Base-by-base conservation (phyloP, 2,329 filamentous ascomycete genomes). In the Aspergillus piperis region DNA sequence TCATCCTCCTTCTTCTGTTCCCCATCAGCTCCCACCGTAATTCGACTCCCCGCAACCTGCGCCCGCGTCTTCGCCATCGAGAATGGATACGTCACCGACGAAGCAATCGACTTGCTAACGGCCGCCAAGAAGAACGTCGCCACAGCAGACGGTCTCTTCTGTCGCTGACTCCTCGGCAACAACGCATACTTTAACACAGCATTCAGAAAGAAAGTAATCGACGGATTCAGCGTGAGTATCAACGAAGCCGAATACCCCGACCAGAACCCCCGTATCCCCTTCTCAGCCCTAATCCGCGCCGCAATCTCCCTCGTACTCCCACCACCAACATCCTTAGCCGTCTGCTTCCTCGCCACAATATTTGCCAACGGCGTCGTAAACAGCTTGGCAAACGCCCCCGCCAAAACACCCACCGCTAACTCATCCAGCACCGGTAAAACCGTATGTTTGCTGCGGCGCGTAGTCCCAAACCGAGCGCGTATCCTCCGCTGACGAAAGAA, bases 131-230 rank as follows among this genome's bases (percentile, higher is more conserved):
- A 71, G 69, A 90, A 90, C 0, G 84, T 88, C 8, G 84, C 70
- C 47, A 76, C 75, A 0, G 85, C 75, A 0, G 83, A 81, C 0
- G 86, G 84, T 15, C 83, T 79, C 4, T 80, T 79, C 4, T 80
- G 77, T 8, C 83, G 78, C 66, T 80, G 83, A 41, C 81, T 78
- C 7, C 80, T 77, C 3, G 83, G 80, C 1, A 92, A 79, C 2
- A 90, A 72, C 1, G 81, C 71, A 55, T 85, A 82, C 65, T 89
- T 88, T 19, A 95, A 78, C 7, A 88, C 78, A 67, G 91, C 88
- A 70, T 96, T 91, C 30, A 96, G 80, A 66, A 94, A 88, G 72
- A 96, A 93, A 0, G 93, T 96, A 64, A 96, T 84, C 65, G 89
- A 89, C 1, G 93, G 92, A 69, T 96, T 96, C 27, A 96, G 81